Percentiles rank a stretch among this genome's conserved stretches.
These are phyloP conservation scores for Rhizophora apiculata DNA, from an alignment of 345 rosid genomes.

Conservation along the genomic window DNA sequence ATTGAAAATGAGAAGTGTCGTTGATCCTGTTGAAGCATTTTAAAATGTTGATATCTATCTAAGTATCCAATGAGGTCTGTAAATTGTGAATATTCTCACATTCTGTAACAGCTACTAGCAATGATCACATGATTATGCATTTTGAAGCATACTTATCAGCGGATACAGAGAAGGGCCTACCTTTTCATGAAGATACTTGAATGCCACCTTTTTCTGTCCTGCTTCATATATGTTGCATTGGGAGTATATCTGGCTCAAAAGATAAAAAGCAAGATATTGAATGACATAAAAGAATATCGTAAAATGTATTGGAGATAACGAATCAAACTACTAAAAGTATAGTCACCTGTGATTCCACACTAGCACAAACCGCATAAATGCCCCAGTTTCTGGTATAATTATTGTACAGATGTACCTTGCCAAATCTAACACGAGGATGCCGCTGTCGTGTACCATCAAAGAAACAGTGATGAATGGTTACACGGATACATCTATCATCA, in stretches of 20 bases:
- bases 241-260: constrained; percentile 63
- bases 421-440: constrained; percentile 93
- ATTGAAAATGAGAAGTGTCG: too few species aligned
- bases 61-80: too few species aligned
- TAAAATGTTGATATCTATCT: too few species aligned
- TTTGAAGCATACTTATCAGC: neutral
- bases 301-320: neutral
- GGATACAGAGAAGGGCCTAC: constrained; percentile 25
- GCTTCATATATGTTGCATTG: constrained; percentile 96
- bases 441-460: constrained; percentile 84
- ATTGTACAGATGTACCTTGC: constrained; percentile 78
- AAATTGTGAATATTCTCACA: too few species aligned
- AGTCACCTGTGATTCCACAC: constrained; percentile 85
- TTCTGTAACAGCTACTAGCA: too few species aligned
- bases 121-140: neutral
- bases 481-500: constrained; percentile 74
- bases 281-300: neutral
- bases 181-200: constrained; percentile 84
- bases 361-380: constrained; percentile 89
- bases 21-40: too few species aligned
- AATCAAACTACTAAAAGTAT: constrained; percentile 1
- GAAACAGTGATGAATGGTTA: constrained; percentile 95
- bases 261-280: neutral
- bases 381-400: constrained; percentile 89
- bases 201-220: constrained; percentile 79